These are phyloP conservation scores for Trichoderma simmonsii DNA, from an alignment of 2,329 filamentous ascomycete genomes.

Conservation along the genomic window DNA sequence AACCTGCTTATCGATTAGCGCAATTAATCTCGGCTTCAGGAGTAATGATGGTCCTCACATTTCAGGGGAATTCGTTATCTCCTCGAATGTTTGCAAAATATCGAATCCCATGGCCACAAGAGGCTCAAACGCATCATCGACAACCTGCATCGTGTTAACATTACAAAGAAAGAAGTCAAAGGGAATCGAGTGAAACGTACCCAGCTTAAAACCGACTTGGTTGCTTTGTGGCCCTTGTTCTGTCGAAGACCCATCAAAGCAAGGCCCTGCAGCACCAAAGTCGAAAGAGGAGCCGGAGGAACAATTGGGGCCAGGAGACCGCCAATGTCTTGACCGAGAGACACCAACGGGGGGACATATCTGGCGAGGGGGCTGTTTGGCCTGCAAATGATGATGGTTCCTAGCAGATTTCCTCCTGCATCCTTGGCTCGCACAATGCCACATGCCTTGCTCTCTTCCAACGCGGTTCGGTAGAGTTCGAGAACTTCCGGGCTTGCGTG, in stretches of 20 bases:
- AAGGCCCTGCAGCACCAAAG: constrained; percentile 69
- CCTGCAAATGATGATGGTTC: constrained; percentile 76
- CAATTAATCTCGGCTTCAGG: too few relatives aligned
- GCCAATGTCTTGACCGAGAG: constrained; percentile 58
- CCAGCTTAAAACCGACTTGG: constrained; percentile 73
- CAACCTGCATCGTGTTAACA: constrained; percentile 47
- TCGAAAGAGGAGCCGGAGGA: constrained; percentile 64
- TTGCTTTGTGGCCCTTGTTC: constrained; percentile 73
- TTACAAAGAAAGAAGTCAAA: neutral
- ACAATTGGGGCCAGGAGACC: constrained; percentile 81
- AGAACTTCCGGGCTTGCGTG: constrained; percentile 73
- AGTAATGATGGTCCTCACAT: constrained; percentile 27
- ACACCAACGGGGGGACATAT: constrained; percentile 66
- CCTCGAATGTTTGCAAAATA: constrained; percentile 75
- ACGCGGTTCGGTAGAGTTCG: constrained; percentile 74
- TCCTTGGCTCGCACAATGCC: constrained; percentile 81
- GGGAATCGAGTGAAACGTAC: constrained; percentile 48
- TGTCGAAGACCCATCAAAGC: constrained; percentile 78
- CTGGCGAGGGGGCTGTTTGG: constrained; percentile 64
- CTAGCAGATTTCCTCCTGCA: constrained; percentile 64
- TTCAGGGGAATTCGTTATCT: constrained; percentile 64
- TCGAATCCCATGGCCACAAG: constrained; percentile 78
- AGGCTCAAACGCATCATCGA: constrained; percentile 69
- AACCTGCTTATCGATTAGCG: neutral
- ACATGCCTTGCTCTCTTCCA: constrained; percentile 68